Evolutionary conservation across 495 filamentous ascomycete species (phyloP), one percentile per base, ranked within the genome.

Genomic region (Pseudevernia furfuracea): DNA sequence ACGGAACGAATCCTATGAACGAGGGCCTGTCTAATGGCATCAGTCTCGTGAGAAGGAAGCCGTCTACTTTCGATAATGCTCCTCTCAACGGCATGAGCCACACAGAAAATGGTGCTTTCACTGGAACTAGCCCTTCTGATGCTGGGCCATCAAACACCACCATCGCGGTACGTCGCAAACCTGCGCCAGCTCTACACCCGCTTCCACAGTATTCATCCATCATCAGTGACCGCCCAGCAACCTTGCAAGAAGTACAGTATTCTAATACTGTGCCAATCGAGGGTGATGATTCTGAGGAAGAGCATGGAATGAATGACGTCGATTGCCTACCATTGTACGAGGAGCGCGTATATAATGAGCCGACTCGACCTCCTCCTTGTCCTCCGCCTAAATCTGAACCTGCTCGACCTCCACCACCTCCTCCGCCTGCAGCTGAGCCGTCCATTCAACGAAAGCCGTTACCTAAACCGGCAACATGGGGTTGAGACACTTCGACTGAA

Each of bases 141-240:
- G n/a, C 64, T 30, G 53, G 59, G 21, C 25, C 21, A 32, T 41
- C 15, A 21, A 52, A 57, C 15, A 12, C 14, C 1, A 56, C 46
- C 43, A 37, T 14, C 37, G 25, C 60, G 14, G 36, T 67, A 30
- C 66, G 56, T 44, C 62, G 68, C n/a, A 71, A 69, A 44, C 69
- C 69, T 2, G 69, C 67, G 14, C 69, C 69, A 12, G 39, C 49
- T 4, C 39, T 71, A 14, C 61, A 63, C 25, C 43, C 64, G 11
- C 69, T 62, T 5, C 69, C 69, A 2, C 62, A 59, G 17, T 71
- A 71, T 52, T 69, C 69, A 17, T 63, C 68, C 43, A 39, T 71
- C n/a, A 46, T 69, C 15, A 59, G 19, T n/a, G 53, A 63, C 21
- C 5, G 28, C 10, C 48, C 44, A 14, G 56, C 48, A 32, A 53